phyloP scores from a whole-genome alignment of 2,329 filamentous ascomycete genomes.

The Aspergillus quadrilineatus region DNA sequence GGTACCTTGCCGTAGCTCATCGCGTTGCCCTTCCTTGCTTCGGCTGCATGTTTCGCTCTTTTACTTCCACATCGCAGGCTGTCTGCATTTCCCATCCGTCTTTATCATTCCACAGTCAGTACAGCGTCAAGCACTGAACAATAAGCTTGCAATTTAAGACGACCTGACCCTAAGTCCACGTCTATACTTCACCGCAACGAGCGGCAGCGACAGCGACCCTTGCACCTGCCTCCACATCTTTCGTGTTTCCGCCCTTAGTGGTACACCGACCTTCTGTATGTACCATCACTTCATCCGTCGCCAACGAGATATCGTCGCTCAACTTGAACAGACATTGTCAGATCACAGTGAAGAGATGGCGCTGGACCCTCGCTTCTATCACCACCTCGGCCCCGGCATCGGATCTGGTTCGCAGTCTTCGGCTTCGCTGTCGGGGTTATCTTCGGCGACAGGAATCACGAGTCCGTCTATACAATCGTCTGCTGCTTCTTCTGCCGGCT shows the following conservation, averaged over 20 bases:
- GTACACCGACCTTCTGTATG: slow-evolving; percentile 36
- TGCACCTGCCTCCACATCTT: slow-evolving; percentile 1
- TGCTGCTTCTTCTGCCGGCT: slow-evolving; percentile 35
- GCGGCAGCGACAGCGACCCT: slow-evolving; percentile 6
- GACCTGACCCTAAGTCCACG: neutral
- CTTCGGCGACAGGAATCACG: slow-evolving; percentile 37
- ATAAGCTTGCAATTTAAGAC: neutral
- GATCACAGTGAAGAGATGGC: slow-evolving; percentile 41
- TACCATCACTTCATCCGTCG: slow-evolving; percentile 40
- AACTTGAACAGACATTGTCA: slow-evolving; percentile 42
- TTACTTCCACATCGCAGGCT: slow-evolving; percentile 22
- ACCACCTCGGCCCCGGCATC: slow-evolving; percentile 29
- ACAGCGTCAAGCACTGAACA: neutral
- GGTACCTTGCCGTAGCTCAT: neutral
- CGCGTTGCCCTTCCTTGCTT: slow-evolving; percentile 4
- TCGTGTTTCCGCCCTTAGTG: slow-evolving; percentile 16
- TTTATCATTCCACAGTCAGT: neutral
- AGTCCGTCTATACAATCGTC: slow-evolving; percentile 38
- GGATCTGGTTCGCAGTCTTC: slow-evolving; percentile 38
- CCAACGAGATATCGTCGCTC: slow-evolving; percentile 41
- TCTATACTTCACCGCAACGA: neutral
- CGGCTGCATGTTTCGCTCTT: slow-evolving; percentile 26
- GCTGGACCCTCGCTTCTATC: slow-evolving; percentile 43
- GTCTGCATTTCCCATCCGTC: slow-evolving; percentile 2
- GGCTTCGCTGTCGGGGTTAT: slow-evolving; percentile 33